Evolutionary conservation across 495 filamentous ascomycete species (phyloP).

Genomic region (Sordaria brevicollis): DNA sequence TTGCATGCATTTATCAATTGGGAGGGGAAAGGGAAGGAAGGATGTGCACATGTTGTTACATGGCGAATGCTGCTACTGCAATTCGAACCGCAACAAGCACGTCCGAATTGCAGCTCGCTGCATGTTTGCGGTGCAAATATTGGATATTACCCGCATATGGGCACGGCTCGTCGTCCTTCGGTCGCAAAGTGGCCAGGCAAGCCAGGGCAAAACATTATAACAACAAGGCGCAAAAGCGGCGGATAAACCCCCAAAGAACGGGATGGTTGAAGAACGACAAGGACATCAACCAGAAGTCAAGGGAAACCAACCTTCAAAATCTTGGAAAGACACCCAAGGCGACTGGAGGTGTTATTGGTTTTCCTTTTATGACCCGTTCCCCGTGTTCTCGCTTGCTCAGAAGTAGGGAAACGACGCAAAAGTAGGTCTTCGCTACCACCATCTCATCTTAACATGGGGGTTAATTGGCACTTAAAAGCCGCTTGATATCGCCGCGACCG

Average conservation of each 20-base stretch:
- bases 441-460: neutral
- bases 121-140: neutral
- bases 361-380: neutral
- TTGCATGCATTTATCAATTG: neutral
- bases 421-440: neutral
- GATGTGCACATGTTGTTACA: neutral
- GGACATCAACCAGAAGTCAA: neutral
- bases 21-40: neutral
- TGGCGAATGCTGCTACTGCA: neutral
- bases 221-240: neutral
- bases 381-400: neutral
- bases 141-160: neutral
- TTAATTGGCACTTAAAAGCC: neutral
- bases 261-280: neutral
- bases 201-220: neutral
- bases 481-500: constrained; percentile 17
- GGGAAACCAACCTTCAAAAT: neutral
- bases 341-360: neutral
- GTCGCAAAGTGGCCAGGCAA: too few relatives aligned
- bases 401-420: neutral
- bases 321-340: neutral
- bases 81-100: neutral
- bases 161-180: neutral
- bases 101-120: neutral
- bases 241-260: neutral